phyloP scores from a whole-genome alignment of 1,284 basidiomycete species.

The Sanghuangporus weigelae region DNA sequence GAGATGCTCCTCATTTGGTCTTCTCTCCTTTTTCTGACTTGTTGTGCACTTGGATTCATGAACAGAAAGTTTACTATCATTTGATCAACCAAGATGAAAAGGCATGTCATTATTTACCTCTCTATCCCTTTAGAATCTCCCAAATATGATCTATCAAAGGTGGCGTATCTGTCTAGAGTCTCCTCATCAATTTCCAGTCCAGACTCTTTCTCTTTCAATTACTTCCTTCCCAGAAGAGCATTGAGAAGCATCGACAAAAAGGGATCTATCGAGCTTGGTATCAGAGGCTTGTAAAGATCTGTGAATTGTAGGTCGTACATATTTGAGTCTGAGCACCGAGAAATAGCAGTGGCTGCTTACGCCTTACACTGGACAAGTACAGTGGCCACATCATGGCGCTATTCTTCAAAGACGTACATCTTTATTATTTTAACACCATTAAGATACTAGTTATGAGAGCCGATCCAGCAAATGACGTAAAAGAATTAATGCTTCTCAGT shows the following conservation, averaged over 20 bases:
- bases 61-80: too few species aligned
- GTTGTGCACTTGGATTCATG: too few species aligned
- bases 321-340: not conserved
- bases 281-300: not conserved
- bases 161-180: not conserved
- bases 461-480: constrained; percentile 1
- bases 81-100: too few species aligned
- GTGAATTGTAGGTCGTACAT: not conserved
- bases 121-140: not conserved
- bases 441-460: not conserved
- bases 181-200: not conserved
- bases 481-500: not conserved
- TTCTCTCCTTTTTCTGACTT: too few species aligned
- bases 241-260: not conserved
- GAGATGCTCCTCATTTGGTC: too few species aligned
- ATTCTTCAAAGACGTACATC: not conserved
- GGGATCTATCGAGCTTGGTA: not conserved
- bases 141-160: too few species aligned
- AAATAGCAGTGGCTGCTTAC: not conserved
- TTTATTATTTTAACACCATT: not conserved
- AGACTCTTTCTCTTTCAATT: not conserved
- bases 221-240: not conserved
- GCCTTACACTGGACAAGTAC: not conserved
- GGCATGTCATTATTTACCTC: too few species aligned
- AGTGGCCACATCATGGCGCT: not conserved